A percentile compares a stretch with the other conserved stretches of the same genome.
Evolutionary conservation across 306 rosid genomes (phyloP).

Genomic region (Medicago lupulina): DNA sequence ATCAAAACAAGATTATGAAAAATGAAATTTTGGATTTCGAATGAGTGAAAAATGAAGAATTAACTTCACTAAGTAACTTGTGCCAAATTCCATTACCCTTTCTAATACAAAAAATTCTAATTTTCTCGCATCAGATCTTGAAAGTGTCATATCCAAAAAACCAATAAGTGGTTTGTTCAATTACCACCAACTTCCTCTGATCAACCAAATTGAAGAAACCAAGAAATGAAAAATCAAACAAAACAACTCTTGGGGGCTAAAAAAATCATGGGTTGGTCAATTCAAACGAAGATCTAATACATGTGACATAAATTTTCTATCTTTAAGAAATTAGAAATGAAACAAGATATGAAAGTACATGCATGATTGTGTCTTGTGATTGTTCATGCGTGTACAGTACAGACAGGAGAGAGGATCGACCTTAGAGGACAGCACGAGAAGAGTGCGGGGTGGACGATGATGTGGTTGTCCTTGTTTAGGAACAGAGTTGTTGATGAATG

Average conservation of each 20-base stretch:
- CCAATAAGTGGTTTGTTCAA: conserved; percentile 7
- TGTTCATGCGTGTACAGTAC: background rate
- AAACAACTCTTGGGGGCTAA: background rate
- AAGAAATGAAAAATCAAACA: conserved; percentile 4
- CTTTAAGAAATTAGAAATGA: background rate
- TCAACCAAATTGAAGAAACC: conserved; percentile 42
- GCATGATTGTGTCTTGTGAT: background rate
- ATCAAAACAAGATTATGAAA: conserved; percentile 19
- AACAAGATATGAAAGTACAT: conserved; percentile 3
- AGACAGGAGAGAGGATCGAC: conserved; percentile 18
- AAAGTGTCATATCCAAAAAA: conserved; percentile 33
- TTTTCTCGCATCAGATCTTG: conserved; percentile 36
- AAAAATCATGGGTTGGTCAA: conserved; percentile 18
- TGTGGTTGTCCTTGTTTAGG: conserved; percentile 30
- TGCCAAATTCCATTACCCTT: conserved; percentile 8
- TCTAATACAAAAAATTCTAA: conserved; percentile 8
- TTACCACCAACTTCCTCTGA: conserved; percentile 22
- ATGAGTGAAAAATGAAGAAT: conserved; percentile 32
- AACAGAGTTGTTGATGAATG: conserved; percentile 26
- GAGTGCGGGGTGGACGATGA: conserved; percentile 29
- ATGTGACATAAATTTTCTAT: conserved; percentile 10
- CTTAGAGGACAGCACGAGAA: conserved; percentile 39
- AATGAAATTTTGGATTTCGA: conserved; percentile 33
- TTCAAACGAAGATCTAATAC: conserved; percentile 44
- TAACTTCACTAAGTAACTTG: conserved; percentile 12